Evolutionary conservation across 1,284 basidiomycete genomes (phyloP), one percentile per base, ranked within the genome.

Genomic region (Ceratorhiza oryzae-sativae): DNA sequence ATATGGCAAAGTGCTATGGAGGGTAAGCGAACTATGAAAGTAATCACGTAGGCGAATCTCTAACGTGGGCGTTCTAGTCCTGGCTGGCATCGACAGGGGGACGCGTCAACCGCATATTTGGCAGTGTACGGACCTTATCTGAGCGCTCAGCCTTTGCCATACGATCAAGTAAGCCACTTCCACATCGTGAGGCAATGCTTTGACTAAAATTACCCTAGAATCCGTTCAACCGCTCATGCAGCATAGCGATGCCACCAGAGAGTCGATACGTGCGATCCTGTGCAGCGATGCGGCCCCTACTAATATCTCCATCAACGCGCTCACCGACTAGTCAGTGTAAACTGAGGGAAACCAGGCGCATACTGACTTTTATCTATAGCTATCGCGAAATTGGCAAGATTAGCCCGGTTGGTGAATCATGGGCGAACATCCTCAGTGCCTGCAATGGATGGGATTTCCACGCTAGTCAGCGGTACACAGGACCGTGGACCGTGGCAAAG

Each of bases 201-300:
- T 13, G 25, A 41, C 55, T 58, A 23, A 58, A 8, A 5, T 1
- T 2, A 58, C 10, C 3, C 10, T 58, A 71, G 67, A 71, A 71
- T 23, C 25, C 59, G 10, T 71, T 45, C 34, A 71, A 71, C 20
- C 68, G 68, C 32, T 71, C 68, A 71, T 71, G 68, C 68, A 71
- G 23, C 27, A 34, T 25, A 39, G 36, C 10, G 46, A 42, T 42
- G 20, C 5, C 1, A 71, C 68, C 9, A 23, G 56, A 8, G 68
- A 71, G 12, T 71, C 68, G 1, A 10, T 71, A 18, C 27, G 18
- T 12, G 18, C 68, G 13, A 60, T 71, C 20, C n/a, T 27, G 2
- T 71, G 68, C 36, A 48, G 68, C 9, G 68, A 71, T 32, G n/a
- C 45, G 13, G 36, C 68, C 18, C 15, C 55, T 1, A 34, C 45